Percentiles rank a stretch among this genome's conserved stretches.
These are phyloP conservation scores for Paramecium pentaurelia DNA, from an alignment of 73 alveolate species.

Conservation along the genomic window DNA sequence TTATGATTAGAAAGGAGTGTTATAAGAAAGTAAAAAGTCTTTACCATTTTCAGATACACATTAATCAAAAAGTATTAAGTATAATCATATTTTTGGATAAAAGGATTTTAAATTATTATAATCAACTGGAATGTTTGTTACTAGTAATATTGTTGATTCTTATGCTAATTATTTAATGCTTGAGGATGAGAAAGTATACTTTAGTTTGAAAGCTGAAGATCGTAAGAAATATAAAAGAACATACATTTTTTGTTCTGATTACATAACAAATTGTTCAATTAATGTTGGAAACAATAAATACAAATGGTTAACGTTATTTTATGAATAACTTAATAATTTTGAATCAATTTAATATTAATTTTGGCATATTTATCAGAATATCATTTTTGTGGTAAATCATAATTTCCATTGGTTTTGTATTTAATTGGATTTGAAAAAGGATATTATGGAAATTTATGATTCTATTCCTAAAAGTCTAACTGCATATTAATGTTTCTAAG, in stretches of 20 bases:
- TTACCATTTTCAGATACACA: neutral
- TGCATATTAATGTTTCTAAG: neutral
- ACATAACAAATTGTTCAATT: neutral
- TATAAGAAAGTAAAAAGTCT: neutral
- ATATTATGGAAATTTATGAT: neutral
- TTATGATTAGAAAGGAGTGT: neutral
- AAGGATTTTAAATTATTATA: neutral
- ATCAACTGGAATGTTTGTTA: neutral
- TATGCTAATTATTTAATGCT: neutral
- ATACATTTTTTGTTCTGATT: neutral
- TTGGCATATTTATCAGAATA: neutral
- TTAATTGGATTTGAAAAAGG: neutral
- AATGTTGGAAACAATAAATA: neutral
- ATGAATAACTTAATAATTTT: neutral
- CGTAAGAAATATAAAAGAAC: neutral
- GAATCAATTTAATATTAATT: neutral
- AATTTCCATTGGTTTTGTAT: neutral
- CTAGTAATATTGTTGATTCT: neutral
- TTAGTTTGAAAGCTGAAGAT: neutral
- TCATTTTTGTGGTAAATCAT: neutral
- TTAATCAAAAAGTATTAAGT: neutral
- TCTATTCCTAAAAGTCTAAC: neutral
- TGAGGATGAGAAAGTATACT: neutral
- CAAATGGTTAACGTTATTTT: neutral
- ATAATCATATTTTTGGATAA: neutral